phyloP scores from a whole-genome alignment of 1,139 yeast genomes.

The Yamadazyma diddensiae region DNA sequence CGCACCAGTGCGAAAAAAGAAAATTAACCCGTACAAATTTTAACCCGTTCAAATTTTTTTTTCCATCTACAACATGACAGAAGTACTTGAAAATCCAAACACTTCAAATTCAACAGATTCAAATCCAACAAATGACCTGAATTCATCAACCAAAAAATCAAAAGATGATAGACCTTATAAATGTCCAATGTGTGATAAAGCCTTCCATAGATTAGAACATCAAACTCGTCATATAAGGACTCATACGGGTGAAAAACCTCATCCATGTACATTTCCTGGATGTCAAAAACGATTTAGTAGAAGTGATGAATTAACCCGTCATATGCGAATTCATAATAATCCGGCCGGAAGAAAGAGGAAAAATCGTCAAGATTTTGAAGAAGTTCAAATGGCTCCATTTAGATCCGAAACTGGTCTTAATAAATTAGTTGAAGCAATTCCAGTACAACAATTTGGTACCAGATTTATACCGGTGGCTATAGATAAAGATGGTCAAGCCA shows the following conservation, averaged over 20 bases:
- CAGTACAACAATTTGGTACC: slow-evolving; percentile 6
- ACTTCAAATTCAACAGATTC: not conserved
- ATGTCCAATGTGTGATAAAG: slow-evolving; percentile 60
- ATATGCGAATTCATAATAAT: slow-evolving; percentile 60
- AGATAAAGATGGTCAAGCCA: slow-evolving; percentile 34
- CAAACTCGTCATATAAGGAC: slow-evolving; percentile 71
- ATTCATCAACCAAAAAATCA: too few species aligned
- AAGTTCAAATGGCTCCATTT: not conserved
- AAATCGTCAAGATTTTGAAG: slow-evolving; percentile 11
- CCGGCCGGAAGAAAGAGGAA: slow-evolving; percentile 42
- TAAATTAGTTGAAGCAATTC: slow-evolving; percentile 1
- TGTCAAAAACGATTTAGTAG: slow-evolving; percentile 67
- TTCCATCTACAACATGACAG: too few species aligned
- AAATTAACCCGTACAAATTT: not conserved
- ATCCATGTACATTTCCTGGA: slow-evolving; percentile 65
- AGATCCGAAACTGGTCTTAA: not conserved
- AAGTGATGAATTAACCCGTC: slow-evolving; percentile 68
- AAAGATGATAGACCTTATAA: slow-evolving; percentile 47
- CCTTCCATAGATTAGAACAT: slow-evolving; percentile 64
- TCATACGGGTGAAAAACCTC: slow-evolving; percentile 75
- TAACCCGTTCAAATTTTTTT: not conserved
- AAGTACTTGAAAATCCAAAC: too few species aligned
- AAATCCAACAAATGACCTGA: too few species aligned
- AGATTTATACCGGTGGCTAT: slow-evolving; percentile 26
- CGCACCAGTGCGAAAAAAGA: not conserved